These are phyloP conservation scores for Cyberlindnera americana DNA, from an alignment of 805 yeast genomes.

Conservation along the genomic window DNA sequence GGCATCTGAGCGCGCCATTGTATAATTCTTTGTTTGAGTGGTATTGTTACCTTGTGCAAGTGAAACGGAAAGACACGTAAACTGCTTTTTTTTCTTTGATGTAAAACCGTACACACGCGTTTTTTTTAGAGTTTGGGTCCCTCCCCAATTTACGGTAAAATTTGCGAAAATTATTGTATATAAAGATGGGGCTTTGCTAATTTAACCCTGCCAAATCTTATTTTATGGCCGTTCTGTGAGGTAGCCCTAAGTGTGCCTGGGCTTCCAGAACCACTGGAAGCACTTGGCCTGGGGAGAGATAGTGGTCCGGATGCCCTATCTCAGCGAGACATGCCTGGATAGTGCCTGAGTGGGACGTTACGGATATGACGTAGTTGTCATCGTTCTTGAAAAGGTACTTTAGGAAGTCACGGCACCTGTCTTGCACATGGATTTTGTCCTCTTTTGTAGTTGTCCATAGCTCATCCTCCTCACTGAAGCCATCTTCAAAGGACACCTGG, in stretches of 20 bases:
- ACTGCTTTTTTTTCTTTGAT: background rate
- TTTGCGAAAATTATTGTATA: too few species aligned
- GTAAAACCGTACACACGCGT: too few species aligned
- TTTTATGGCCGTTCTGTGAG: too few species aligned
- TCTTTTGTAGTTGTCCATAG: slow-evolving; percentile 2
- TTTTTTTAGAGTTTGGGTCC: too few species aligned
- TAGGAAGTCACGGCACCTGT: slow-evolving; percentile 1
- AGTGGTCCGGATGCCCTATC: slow-evolving; percentile 1
- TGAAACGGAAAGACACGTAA: background rate
- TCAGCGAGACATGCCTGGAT: slow-evolving; percentile 1
- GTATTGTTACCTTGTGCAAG: too few species aligned
- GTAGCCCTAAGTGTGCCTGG: too few species aligned
- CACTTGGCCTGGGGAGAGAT: background rate
- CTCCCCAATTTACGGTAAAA: too few species aligned
- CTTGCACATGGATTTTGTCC: background rate
- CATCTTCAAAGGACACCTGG: slow-evolving; percentile 4
- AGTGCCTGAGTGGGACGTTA: slow-evolving; percentile 2
- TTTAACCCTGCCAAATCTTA: too few species aligned
- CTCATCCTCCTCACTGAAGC: slow-evolving; percentile 10
- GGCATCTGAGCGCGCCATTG: slow-evolving; percentile 30
- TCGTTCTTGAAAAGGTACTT: slow-evolving; percentile 1
- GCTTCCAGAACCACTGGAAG: slow-evolving; percentile 5
- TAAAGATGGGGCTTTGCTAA: too few species aligned
- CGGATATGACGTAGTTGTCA: background rate
- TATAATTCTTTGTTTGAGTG: background rate